These are phyloP conservation scores for Laetiporus sulphureus DNA, from an alignment of 1,284 basidiomycete genomes.

Conservation along the genomic window DNA sequence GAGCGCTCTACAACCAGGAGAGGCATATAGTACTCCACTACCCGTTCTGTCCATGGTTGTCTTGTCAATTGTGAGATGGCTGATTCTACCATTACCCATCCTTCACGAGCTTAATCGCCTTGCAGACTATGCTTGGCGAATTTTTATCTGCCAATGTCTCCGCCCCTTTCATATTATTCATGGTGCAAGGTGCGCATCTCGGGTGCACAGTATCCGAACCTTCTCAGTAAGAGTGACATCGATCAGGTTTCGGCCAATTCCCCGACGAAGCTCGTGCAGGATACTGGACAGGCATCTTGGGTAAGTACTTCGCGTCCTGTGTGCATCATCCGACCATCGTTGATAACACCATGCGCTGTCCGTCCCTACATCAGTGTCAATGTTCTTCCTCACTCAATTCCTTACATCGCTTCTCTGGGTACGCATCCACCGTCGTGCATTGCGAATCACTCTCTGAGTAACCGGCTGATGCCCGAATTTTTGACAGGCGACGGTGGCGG, in stretches of 20 bases:
- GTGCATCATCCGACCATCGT: constrained; percentile 6
- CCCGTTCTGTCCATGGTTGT: constrained; percentile 88
- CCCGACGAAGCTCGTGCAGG: constrained; percentile 71
- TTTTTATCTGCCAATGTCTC: constrained; percentile 89
- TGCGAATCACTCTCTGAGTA: not conserved
- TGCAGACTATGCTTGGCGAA: constrained; percentile 86
- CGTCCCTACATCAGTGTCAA: constrained; percentile 44
- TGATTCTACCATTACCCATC: not conserved
- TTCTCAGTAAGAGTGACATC: not conserved
- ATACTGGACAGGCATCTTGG: constrained; percentile 80
- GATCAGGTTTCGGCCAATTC: constrained; percentile 56
- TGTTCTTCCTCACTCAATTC: constrained; percentile 84
- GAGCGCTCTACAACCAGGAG: constrained; percentile 59
- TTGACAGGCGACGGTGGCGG: constrained; percentile 86
- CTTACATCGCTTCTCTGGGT: constrained; percentile 90
- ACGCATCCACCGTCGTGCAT: constrained; percentile 11
- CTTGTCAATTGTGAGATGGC: constrained; percentile 71
- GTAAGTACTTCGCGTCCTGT: constrained; percentile 29
- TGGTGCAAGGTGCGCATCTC: constrained; percentile 79
- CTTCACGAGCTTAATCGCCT: constrained; percentile 1
- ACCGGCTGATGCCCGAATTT: constrained; percentile 1
- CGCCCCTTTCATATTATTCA: constrained; percentile 84
- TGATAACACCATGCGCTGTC: not conserved
- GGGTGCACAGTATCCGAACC: too few relatives aligned
- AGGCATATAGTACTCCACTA: constrained; percentile 70